phyloP scores from a whole-genome alignment of 176 grass and related monocot genomes.

The Echinochloa phyllopogon region DNA sequence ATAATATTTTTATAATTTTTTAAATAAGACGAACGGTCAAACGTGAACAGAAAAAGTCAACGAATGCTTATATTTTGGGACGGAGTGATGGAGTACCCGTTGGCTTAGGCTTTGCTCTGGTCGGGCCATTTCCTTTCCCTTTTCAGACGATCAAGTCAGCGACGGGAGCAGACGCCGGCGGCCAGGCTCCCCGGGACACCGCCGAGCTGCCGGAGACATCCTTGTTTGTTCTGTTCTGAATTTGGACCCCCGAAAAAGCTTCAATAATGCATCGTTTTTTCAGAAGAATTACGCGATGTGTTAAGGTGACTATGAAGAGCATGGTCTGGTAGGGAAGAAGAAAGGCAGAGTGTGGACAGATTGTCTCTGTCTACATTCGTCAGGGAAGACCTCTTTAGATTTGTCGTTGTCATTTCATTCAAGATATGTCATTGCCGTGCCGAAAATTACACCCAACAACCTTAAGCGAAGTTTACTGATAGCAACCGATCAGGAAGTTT shows the following conservation, averaged over 20 bases:
- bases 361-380: neutral
- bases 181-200: neutral
- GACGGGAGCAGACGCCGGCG: neutral
- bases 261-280: neutral
- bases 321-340: neutral
- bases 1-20: too few relatives aligned
- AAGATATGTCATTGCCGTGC: neutral
- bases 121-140: slow-evolving; percentile 6
- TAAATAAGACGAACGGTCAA: too few relatives aligned
- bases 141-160: neutral
- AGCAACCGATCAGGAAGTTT: neutral
- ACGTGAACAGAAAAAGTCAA: too few relatives aligned
- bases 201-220: neutral
- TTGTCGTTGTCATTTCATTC: neutral
- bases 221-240: neutral
- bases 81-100: too few relatives aligned
- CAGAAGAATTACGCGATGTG: neutral
- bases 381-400: too few relatives aligned
- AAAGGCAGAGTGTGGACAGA: neutral
- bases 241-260: neutral
- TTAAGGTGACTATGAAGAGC: neutral
- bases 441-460: neutral
- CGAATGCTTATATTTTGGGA: too few relatives aligned
- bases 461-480: neutral
- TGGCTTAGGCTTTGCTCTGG: too few relatives aligned